A percentile compares a stretch with the other conserved stretches of the same genome.
Conservation (phyloP, 371 early-diverging fungal genomes). For the Actinomortierella wolfii region DNA sequence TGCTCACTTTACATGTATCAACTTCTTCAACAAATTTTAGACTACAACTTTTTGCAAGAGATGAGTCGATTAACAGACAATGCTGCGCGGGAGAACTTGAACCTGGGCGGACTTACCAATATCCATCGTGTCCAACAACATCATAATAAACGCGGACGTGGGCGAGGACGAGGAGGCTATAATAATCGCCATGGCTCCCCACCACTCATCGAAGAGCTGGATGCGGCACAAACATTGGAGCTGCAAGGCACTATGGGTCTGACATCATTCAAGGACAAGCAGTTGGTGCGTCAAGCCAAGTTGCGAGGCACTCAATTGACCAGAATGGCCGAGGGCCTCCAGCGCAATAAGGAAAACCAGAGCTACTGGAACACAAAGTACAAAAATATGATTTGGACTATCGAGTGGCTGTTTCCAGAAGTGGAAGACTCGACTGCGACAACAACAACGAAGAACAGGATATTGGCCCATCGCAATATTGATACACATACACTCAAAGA, state of each 20-base stretch:
- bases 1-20: too few relatives aligned
- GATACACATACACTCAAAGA: slow-evolving; percentile 17
- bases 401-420: slow-evolving; percentile 43
- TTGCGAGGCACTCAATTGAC: slow-evolving; percentile 30
- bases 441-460: slow-evolving; percentile 2
- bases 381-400: slow-evolving; percentile 28
- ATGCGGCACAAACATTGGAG: slow-evolving; percentile 33
- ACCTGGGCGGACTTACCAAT: slow-evolving; percentile 7
- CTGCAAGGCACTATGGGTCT: slow-evolving; percentile 20
- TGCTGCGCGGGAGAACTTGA: slow-evolving; percentile 38
- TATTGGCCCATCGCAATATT: slow-evolving; percentile 27
- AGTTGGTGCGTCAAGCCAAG: slow-evolving; percentile 31
- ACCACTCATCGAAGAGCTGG: too few relatives aligned
- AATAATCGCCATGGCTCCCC: too few relatives aligned
- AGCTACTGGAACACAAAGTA: slow-evolving; percentile 44
- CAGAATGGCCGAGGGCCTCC: slow-evolving; percentile 36
- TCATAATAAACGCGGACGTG: too few relatives aligned
- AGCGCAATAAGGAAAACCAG: slow-evolving; percentile 38
- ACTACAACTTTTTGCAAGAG: slow-evolving; percentile 42
- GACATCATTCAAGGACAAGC: slow-evolving; percentile 37
- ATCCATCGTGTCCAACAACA: too few relatives aligned
- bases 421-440: slow-evolving; percentile 2
- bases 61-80: slow-evolving; percentile 34
- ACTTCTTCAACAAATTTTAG: slow-evolving; percentile 6
- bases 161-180: too few relatives aligned